A percentile compares a stretch with the other conserved stretches of the same genome.
Conservation (phyloP, 139 green algal genomes). For the Chlorella vulgaris region DNA sequence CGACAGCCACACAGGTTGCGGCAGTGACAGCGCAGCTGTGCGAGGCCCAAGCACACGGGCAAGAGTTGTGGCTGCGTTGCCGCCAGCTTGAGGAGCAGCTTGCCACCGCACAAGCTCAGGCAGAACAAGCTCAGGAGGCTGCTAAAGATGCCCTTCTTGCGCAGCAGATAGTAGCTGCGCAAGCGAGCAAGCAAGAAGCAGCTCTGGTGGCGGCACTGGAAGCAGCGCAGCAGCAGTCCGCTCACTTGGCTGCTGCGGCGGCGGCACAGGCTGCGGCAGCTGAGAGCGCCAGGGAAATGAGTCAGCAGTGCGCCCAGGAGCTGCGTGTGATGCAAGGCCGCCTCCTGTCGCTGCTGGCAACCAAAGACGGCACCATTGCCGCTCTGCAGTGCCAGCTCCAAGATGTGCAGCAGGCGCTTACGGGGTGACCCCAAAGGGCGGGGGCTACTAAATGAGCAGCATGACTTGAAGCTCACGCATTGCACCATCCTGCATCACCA, state of each 20-base stretch:
- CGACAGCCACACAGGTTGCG: neutral
- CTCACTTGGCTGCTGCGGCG: no score
- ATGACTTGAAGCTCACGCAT: no score
- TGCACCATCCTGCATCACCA: no score
- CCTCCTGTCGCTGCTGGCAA: slow-evolving; percentile 4
- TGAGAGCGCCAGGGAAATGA: neutral
- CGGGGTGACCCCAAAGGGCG: no score
- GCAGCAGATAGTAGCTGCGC: neutral
- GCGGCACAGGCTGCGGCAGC: neutral
- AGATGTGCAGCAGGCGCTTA: neutral
- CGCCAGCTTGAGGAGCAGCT: neutral
- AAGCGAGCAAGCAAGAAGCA: no score
- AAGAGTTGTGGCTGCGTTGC: neutral
- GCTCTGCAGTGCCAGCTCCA: neutral
- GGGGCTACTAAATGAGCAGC: no score
- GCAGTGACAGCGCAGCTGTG: neutral
- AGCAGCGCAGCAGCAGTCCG: no score
- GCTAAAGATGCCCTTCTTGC: neutral
- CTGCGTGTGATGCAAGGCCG: neutral
- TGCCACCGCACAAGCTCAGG: neutral
- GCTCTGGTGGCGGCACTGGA: no score
- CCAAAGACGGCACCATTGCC: slow-evolving; percentile 5
- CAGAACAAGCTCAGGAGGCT: neutral
- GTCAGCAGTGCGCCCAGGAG: neutral
- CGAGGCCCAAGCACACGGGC: neutral